Evolutionary conservation across 2,329 filamentous ascomycete genomes (phyloP), one percentile per base, ranked within the genome.

Genomic region (Malbranchea cinnamomea): DNA sequence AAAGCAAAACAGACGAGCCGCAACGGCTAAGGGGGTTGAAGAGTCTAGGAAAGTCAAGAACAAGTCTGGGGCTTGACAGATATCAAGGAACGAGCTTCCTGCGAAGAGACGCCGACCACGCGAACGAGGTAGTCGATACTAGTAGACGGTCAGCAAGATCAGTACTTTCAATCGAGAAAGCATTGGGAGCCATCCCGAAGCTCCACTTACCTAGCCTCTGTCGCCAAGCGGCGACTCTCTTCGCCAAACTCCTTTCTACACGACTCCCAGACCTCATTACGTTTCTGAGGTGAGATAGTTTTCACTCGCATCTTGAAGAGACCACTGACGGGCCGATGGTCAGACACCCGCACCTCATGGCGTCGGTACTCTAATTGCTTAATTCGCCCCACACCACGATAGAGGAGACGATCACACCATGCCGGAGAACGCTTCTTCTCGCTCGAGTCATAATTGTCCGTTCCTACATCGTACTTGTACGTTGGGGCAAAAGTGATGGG

Each of bases 381-480:
- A 44, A 95, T 75, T 33, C 79, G 73, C 16, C 81, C 82, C 8
- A 78, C 57, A 13, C 83, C 83, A 13, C 85, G 71, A 44, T 83
- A 92, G n/a, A 98, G 60, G 21, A 98, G 59, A 20, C 89, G 73
- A 59, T 98, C 89, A 52, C 89, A 98, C 89, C 89, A 98, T 1
- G 89, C 89, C 0, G 89, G 89, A 13, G 82, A 78, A 28, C 89
- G 72, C 53, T 82, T 82, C 65, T 98, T 98, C 54, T 98, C 89
- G 44, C 80, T 87, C 1, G 80, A 78, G 50, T 98, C 89, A 53
- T 95, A 98, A 5, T 73, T 78, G 48, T 95, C 87, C 0, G 83
- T 91, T 10, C 85, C 85, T 1, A 95, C 83, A 44, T 98, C 89
- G 52, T 98, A 98, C 53, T 98, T 98, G 64, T 98, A 98, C 0